Percentiles rank a stretch among this genome's conserved stretches.
Conservation (phyloP, 2,329 filamentous ascomycete species). For the Microdochium nivale region DNA sequence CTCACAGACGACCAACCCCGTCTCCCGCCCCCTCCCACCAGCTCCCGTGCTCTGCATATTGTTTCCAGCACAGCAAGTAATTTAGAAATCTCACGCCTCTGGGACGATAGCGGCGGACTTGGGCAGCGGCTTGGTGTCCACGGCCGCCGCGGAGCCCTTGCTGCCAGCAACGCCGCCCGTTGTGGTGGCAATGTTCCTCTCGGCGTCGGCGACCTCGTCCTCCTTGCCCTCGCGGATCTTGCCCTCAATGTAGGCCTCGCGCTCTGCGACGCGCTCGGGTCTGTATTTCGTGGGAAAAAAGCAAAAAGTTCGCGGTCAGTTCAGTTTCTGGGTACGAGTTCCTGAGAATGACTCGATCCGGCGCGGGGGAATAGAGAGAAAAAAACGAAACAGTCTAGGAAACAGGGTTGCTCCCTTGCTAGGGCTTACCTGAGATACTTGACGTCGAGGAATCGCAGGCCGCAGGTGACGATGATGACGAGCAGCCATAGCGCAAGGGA, state of each 20-base stretch:
- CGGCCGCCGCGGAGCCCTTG: background rate
- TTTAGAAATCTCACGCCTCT: background rate
- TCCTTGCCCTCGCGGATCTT: background rate
- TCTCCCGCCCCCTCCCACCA: too few relatives aligned
- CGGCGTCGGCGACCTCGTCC: background rate
- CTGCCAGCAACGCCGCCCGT: background rate
- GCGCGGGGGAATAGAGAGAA: background rate
- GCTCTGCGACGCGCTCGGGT: background rate
- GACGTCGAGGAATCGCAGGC: conserved; percentile 33
- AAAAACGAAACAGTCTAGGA: background rate
- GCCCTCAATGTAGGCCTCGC: conserved; percentile 1
- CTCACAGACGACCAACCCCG: too few relatives aligned
- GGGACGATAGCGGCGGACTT: background rate
- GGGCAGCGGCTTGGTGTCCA: background rate
- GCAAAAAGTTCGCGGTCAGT: background rate
- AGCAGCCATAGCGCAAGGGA: conserved; percentile 32
- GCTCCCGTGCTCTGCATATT: too few relatives aligned
- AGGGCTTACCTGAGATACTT: conserved; percentile 24
- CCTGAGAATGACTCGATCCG: too few relatives aligned
- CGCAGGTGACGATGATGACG: conserved; percentile 34
- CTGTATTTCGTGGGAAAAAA: background rate
- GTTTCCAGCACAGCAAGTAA: too few relatives aligned
- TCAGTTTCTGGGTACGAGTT: too few relatives aligned
- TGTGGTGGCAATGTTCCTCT: background rate
- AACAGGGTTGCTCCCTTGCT: too few relatives aligned